Evolutionary conservation across 2,329 filamentous ascomycete species (phyloP).

Genomic region (Fonsecaea pedrosoi): DNA sequence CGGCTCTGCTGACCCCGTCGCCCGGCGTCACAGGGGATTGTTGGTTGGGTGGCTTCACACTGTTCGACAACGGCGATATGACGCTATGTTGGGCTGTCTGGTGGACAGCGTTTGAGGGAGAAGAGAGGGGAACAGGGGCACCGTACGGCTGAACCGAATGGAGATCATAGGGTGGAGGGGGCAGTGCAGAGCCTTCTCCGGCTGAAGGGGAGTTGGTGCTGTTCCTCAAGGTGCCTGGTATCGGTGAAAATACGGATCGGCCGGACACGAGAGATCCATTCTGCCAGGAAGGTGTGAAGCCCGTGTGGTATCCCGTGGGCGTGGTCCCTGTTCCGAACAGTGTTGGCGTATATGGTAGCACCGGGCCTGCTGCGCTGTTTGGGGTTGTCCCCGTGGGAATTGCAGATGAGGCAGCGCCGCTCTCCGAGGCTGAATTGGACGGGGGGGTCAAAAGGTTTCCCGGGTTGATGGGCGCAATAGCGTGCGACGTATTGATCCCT

Average conservation of each 20-base stretch:
- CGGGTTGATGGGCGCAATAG: conserved; percentile 60
- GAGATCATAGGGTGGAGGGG: conserved; percentile 71
- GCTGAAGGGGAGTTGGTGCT: conserved; percentile 65
- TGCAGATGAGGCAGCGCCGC: conserved; percentile 61
- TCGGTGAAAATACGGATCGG: conserved; percentile 64
- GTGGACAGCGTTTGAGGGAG: conserved; percentile 39
- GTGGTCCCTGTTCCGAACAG: conserved; percentile 68
- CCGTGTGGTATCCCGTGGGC: conserved; percentile 60
- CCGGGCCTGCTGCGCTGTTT: conserved; percentile 63
- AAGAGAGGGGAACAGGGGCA: conserved; percentile 26
- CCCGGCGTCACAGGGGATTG: conserved; percentile 35
- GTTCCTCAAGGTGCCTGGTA: conserved; percentile 61
- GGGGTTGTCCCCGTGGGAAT: conserved; percentile 54
- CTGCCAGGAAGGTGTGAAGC: conserved; percentile 54
- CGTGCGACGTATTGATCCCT: conserved; percentile 43
- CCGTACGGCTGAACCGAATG: conserved; percentile 49
- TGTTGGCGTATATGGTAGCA: conserved; percentile 64
- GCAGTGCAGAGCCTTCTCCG: conserved; percentile 62
- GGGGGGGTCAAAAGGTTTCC: conserved; percentile 69
- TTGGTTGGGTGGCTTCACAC: conserved; percentile 34
- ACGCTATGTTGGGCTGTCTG: conserved; percentile 37
- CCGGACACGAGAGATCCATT: conserved; percentile 49
- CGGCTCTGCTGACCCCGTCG: conserved; percentile 50
- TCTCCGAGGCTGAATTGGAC: conserved; percentile 61
- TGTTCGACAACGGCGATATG: conserved; percentile 26